Base-by-base conservation (phyloP, 176 grass and related monocot species). In the Thalia dealbata region DNA sequence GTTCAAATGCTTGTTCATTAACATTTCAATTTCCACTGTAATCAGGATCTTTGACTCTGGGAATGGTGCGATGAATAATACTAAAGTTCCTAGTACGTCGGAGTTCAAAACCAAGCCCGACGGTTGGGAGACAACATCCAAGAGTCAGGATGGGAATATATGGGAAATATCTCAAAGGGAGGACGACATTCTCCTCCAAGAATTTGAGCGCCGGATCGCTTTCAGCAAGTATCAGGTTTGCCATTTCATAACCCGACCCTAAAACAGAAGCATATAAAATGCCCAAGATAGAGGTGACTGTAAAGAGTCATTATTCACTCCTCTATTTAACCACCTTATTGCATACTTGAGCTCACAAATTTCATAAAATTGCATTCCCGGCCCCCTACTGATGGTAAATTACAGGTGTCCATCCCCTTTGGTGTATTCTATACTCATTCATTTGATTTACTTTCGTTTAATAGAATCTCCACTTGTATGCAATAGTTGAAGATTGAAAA, bases 171-270 rank as follows among this genome's bases (percentile, higher is more conserved):
- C 90, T 65, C 85, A 99, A 79, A 81, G 81, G 5, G 87, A 99
- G 81, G 90, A 99, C 45, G 95, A 93, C 61, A 93, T 91, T 70
- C 95, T 99, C 79, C 90, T 99, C 70, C 95, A 93, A 84, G 95
- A 99, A 79, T 99, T 99, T 22, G 90, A 99, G 78, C 81, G 95
- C 24, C 77, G 90, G 24, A 93, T 91, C 14, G 87, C 95, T 82
- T 99, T 99, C 85, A 91, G 87, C 72, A 99, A 93, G 85, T 84
- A 86, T 59, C 90, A 99, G 87, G 95, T 99, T 12, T 58, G 14
- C 19, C 0, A 6, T 61, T 50, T 41, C 3, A 14, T 14, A 52
- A 50, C 7, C 29, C 7, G 54, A 1, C 21, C 2, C 21, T 1
- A 8, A 58, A 23, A 14, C 4, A n/a, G 19, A 58, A n/a, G 54